Evolutionary conservation across 768 basidiomycete species (phyloP).

Genomic region (Lactarius akahatsu): DNA sequence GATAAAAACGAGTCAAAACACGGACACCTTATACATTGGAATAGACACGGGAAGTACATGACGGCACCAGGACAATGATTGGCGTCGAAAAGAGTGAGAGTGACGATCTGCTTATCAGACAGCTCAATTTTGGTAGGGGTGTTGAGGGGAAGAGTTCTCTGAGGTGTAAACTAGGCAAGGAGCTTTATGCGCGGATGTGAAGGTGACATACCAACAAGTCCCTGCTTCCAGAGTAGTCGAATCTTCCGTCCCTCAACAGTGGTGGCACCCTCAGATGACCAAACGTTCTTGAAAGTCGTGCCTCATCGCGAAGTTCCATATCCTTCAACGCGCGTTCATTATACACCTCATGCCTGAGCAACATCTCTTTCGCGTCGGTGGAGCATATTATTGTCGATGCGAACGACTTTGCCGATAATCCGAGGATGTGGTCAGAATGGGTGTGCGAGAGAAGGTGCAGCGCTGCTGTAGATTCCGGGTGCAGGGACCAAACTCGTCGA

Average conservation of each 20-base stretch:
- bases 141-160: constrained; percentile 63
- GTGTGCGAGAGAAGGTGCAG: constrained; percentile 86
- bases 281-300: constrained; percentile 52
- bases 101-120: constrained; percentile 55
- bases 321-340: constrained; percentile 60
- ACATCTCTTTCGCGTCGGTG: constrained; percentile 80
- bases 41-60: constrained; percentile 54
- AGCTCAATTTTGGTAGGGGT: constrained; percentile 63
- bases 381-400: constrained; percentile 75
- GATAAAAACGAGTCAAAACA: constrained; percentile 1
- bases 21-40: neutral
- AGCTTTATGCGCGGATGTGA: no score
- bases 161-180: constrained; percentile 3
- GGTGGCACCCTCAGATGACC: constrained; percentile 65
- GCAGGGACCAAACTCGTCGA: constrained; percentile 74
- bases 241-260: constrained; percentile 43
- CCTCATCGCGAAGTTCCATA: constrained; percentile 48
- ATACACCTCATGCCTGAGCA: constrained; percentile 73
- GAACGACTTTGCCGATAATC: constrained; percentile 75
- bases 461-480: constrained; percentile 36
- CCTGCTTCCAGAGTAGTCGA: constrained; percentile 52
- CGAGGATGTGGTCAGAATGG: constrained; percentile 83
- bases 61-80: constrained; percentile 95
- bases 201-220: constrained; percentile 61
- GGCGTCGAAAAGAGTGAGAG: constrained; percentile 80